phyloP scores from a whole-genome alignment of 2,329 filamentous ascomycete species.

The Sporothrix pseudoabietina region DNA sequence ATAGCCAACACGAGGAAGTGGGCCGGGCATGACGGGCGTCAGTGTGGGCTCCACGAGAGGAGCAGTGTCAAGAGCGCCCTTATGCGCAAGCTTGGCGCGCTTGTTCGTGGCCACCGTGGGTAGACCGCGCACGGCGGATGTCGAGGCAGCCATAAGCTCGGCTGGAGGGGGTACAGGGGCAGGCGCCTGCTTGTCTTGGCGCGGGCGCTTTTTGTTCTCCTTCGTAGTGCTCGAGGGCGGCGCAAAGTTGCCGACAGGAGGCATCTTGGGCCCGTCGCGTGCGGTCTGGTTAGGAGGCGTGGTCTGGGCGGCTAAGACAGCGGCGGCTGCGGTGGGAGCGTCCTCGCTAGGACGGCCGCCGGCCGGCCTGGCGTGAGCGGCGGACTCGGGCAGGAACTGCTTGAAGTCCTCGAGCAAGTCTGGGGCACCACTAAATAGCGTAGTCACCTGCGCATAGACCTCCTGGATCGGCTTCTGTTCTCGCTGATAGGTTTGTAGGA shows the following conservation, averaged over 20 bases:
- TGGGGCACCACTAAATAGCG: constrained; percentile 87
- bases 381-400: constrained; percentile 92
- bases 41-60: constrained; percentile 79
- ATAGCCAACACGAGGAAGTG: constrained; percentile 74
- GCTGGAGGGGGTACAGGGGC: constrained; percentile 50
- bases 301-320: constrained; percentile 55
- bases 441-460: constrained; percentile 95
- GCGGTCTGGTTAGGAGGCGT: constrained; percentile 55
- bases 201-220: constrained; percentile 85
- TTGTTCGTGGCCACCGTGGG: constrained; percentile 50
- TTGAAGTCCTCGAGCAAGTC: constrained; percentile 98
- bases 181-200: constrained; percentile 58
- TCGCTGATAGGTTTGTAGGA: constrained; percentile 94
- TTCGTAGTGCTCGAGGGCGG: constrained; percentile 78
- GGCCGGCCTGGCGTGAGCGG: constrained; percentile 60
- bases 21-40: constrained; percentile 84
- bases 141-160: constrained; percentile 44
- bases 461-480: constrained; percentile 98
- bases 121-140: constrained; percentile 44
- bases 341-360: constrained; percentile 67
- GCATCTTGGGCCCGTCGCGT: constrained; percentile 74
- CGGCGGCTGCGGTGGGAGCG: constrained; percentile 52
- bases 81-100: constrained; percentile 74
- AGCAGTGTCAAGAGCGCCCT: constrained; percentile 60
- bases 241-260: constrained; percentile 92